Evolutionary conservation across 306 rosid genomes (phyloP).

Genomic region (Casuarina equisetifolia): DNA sequence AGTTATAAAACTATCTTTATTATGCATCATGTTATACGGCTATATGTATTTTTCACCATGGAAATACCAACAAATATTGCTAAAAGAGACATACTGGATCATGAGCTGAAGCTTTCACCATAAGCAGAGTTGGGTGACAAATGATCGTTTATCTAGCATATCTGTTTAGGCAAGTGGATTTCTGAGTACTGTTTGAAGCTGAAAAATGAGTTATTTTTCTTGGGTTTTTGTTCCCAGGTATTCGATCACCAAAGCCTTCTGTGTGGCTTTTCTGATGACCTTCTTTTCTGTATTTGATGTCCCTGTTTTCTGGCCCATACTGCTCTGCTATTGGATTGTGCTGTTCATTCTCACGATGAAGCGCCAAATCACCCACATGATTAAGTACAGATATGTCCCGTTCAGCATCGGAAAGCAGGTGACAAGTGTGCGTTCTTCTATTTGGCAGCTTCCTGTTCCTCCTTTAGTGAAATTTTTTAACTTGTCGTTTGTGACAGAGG

Average conservation of each 20-base stretch:
- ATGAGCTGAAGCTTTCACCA: neutral
- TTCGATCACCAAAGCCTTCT: slow-evolving; percentile 64
- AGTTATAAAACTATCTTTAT: neutral
- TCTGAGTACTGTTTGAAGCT: neutral
- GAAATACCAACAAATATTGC: slow-evolving; percentile 1
- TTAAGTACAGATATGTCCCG: slow-evolving; percentile 65
- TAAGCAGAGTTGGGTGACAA: neutral
- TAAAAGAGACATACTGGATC: neutral
- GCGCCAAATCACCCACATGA: slow-evolving; percentile 76
- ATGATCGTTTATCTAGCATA: neutral
- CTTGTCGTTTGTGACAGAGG: slow-evolving; percentile 41
- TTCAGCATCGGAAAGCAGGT: slow-evolving; percentile 67
- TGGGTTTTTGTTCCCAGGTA: slow-evolving; percentile 48
- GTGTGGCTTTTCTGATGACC: slow-evolving; percentile 61
- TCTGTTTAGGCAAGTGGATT: neutral
- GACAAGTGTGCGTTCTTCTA: slow-evolving; percentile 21
- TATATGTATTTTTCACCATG: neutral
- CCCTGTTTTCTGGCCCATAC: slow-evolving; percentile 76
- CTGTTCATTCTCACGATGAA: slow-evolving; percentile 71
- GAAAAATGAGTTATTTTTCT: slow-evolving; percentile 3
- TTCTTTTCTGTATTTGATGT: slow-evolving; percentile 62
- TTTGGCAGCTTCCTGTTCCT: neutral
- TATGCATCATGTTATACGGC: neutral
- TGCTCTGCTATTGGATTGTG: slow-evolving; percentile 61
- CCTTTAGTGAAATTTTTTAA: neutral